A percentile compares a stretch with the other conserved stretches of the same genome.
phyloP scores from a whole-genome alignment of 1,284 basidiomycete species.

The Tilletia indica region DNA sequence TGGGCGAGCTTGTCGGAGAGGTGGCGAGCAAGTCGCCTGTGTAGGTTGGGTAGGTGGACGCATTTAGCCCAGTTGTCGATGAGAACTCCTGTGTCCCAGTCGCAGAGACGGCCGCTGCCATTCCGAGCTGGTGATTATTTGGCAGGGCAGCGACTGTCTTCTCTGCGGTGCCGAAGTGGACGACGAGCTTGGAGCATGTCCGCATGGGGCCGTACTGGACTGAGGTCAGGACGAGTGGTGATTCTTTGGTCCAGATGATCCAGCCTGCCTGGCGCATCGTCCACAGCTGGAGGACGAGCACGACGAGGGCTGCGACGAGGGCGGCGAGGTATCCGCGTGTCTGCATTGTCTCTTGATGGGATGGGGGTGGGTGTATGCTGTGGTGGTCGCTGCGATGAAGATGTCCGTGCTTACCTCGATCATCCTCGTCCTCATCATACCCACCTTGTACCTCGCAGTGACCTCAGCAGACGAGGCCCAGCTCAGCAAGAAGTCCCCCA shows the following conservation, averaged over 20 bases:
- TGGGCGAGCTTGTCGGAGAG: neutral
- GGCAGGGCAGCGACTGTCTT: neutral
- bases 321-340: slow-evolving; percentile 7
- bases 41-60: slow-evolving; percentile 7
- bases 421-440: too few species aligned
- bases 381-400: too few species aligned
- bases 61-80: neutral
- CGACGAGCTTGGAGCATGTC: slow-evolving; percentile 12
- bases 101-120: neutral
- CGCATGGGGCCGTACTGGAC: slow-evolving; percentile 10
- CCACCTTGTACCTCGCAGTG: too few species aligned
- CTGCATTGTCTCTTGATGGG: neutral
- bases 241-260: slow-evolving; percentile 7
- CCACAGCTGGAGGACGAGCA: neutral
- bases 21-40: neutral
- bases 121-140: neutral
- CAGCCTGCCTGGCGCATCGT: slow-evolving; percentile 12
- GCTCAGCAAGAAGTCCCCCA: neutral
- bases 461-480: too few species aligned
- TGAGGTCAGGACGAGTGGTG: neutral
- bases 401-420: too few species aligned
- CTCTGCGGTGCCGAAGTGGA: neutral
- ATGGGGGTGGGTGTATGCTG: too few species aligned
- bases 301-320: neutral
- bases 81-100: neutral